A percentile compares a stretch with the other conserved stretches of the same genome.
These are phyloP conservation scores for Suillus cothurnatus DNA, from an alignment of 768 basidiomycete species.

Conservation along the genomic window DNA sequence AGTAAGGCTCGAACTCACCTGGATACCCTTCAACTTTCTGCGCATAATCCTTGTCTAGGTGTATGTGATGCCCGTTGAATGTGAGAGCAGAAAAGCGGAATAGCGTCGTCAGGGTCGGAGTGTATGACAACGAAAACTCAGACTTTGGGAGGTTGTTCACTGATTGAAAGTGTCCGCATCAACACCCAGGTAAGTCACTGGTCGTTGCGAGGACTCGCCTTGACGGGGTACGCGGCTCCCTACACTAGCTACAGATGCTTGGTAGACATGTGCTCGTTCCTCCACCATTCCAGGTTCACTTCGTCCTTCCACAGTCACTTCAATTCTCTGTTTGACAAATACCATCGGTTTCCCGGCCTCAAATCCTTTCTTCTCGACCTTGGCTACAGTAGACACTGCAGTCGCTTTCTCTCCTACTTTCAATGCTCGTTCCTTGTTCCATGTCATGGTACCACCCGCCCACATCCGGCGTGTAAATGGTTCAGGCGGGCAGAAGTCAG, in stretches of 20 bases:
- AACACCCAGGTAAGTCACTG: background rate
- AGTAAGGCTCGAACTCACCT: constrained; percentile 39
- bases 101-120: constrained; percentile 67
- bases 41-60: constrained; percentile 77
- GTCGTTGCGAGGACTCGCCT: constrained; percentile 36
- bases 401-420: constrained; percentile 53
- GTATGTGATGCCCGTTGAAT: constrained; percentile 85
- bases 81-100: constrained; percentile 88
- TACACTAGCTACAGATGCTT: constrained; percentile 31
- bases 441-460: constrained; percentile 71
- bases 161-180: constrained; percentile 22
- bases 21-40: constrained; percentile 70
- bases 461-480: constrained; percentile 84
- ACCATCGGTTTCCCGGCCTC: constrained; percentile 64
- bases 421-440: constrained; percentile 52
- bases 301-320: constrained; percentile 48
- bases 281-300: constrained; percentile 54
- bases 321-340: constrained; percentile 69
- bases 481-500: constrained; percentile 68
- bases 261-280: constrained; percentile 71
- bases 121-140: constrained; percentile 67
- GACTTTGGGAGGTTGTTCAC: constrained; percentile 53
- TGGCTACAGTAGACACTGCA: constrained; percentile 49
- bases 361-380: constrained; percentile 66
- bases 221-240: constrained; percentile 38